Conservation (phyloP, 176 grass and related monocot genomes). For the Carex kokanica region DNA sequence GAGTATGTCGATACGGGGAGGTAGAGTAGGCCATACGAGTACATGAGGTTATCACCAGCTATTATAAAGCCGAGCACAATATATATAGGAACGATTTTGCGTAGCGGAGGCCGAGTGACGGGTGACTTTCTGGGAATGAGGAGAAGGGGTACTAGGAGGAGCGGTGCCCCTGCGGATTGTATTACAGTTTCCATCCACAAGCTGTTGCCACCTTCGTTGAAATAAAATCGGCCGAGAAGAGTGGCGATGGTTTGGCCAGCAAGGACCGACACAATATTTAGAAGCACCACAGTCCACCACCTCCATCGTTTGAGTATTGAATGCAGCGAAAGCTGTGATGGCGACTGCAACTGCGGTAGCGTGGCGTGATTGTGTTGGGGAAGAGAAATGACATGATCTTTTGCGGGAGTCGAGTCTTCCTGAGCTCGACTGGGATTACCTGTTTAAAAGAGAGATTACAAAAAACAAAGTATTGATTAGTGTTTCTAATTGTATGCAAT, state of each 20-base stretch:
- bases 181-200: constrained; percentile 67
- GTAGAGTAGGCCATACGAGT: constrained; percentile 71
- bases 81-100: constrained; percentile 45
- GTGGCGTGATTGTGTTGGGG: neutral
- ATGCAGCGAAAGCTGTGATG: neutral
- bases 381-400: constrained; percentile 4
- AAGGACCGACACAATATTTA: constrained; percentile 51
- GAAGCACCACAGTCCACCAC: constrained; percentile 54
- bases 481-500: neutral
- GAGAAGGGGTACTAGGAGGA: constrained; percentile 37
- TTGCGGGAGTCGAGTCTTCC: neutral
- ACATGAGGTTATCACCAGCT: constrained; percentile 75
- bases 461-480: neutral
- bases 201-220: constrained; percentile 73
- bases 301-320: neutral
- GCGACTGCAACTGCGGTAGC: neutral
- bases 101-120: neutral
- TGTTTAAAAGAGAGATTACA: neutral
- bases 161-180: constrained; percentile 41
- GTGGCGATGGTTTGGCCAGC: constrained; percentile 49
- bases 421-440: neutral
- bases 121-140: constrained; percentile 31
- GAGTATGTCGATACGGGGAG: constrained; percentile 88
- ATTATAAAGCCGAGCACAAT: constrained; percentile 36
- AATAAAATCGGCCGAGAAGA: constrained; percentile 72